Conservation (phyloP, 1,139 yeast species). For the Magnusiomyces tetraspermus region DNA sequence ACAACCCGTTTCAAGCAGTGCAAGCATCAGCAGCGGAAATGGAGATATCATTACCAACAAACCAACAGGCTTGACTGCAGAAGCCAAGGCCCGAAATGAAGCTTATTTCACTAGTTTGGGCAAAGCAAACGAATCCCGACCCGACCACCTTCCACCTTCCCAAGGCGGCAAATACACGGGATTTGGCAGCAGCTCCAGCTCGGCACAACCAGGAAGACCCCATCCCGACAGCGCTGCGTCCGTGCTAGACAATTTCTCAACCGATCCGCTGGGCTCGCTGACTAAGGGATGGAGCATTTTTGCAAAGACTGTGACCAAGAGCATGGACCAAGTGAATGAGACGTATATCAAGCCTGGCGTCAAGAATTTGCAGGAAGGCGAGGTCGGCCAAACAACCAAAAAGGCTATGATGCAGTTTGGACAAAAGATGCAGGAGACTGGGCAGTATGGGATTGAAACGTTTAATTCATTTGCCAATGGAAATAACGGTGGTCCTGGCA, state of each 20-base stretch:
- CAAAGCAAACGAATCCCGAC: slow-evolving; percentile 57
- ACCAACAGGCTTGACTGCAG: slow-evolving; percentile 21
- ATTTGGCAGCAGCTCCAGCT: slow-evolving; percentile 72
- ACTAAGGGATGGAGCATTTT: slow-evolving; percentile 92
- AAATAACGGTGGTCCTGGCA: slow-evolving; percentile 23
- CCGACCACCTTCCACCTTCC: slow-evolving; percentile 77
- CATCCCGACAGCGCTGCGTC: slow-evolving; percentile 24
- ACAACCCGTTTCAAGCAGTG: not conserved
- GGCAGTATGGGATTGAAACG: slow-evolving; percentile 50
- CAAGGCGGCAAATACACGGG: slow-evolving; percentile 93
- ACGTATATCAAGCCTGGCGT: slow-evolving; percentile 82
- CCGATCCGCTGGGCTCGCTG: slow-evolving; percentile 82
- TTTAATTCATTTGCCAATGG: slow-evolving; percentile 49
- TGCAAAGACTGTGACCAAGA: slow-evolving; percentile 71
- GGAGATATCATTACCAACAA: slow-evolving; percentile 18
- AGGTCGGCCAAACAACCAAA: slow-evolving; percentile 67
- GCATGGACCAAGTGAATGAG: slow-evolving; percentile 78
- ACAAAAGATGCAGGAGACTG: slow-evolving; percentile 84
- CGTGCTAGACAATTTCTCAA: slow-evolving; percentile 65
- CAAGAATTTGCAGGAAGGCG: slow-evolving; percentile 72
- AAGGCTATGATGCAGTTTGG: slow-evolving; percentile 95
- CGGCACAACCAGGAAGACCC: slow-evolving; percentile 30
- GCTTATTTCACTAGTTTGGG: slow-evolving; percentile 76
- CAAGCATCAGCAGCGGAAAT: not conserved
- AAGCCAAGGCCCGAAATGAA: slow-evolving; percentile 59